Evolutionary conservation across 108 stramenopile genomes (phyloP).

Genomic region (Asterionellopsis glacialis): DNA sequence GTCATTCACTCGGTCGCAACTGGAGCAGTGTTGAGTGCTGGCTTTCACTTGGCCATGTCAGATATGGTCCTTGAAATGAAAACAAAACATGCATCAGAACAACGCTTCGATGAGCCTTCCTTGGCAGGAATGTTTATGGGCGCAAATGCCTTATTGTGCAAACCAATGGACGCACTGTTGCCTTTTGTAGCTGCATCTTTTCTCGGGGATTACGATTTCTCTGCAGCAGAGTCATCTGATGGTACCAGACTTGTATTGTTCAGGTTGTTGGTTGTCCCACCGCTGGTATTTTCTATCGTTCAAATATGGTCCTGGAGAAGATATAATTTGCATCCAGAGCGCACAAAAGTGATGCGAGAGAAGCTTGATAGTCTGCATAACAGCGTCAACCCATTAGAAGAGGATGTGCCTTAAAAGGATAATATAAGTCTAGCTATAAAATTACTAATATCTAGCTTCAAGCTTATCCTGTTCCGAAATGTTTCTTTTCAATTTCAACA

Average conservation of each 20-base stretch:
- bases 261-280: constrained; percentile 36
- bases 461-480: constrained; percentile 14
- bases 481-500: constrained; percentile 15
- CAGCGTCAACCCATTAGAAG: neutral
- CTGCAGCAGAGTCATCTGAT: constrained; percentile 14
- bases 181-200: constrained; percentile 37
- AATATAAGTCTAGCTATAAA: too few relatives aligned
- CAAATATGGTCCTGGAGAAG: constrained; percentile 39
- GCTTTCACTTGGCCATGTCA: constrained; percentile 50
- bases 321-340: constrained; percentile 21
- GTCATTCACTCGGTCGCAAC: constrained; percentile 31
- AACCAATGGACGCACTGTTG: constrained; percentile 35
- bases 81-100: constrained; percentile 28
- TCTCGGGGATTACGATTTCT: constrained; percentile 15
- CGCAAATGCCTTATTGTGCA: constrained; percentile 51
- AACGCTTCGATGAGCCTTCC: constrained; percentile 42
- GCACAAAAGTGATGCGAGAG: neutral
- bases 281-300: constrained; percentile 34
- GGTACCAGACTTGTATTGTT: constrained; percentile 26
- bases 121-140: constrained; percentile 51
- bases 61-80: constrained; percentile 59
- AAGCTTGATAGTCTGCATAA: constrained; percentile 7
- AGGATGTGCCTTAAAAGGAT: too few relatives aligned
- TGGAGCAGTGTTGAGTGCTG: constrained; percentile 33
- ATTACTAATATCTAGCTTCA: neutral